phyloP scores from a whole-genome alignment of 2,329 filamentous ascomycete genomes.

The Paraphoma chrysanthemicola region DNA sequence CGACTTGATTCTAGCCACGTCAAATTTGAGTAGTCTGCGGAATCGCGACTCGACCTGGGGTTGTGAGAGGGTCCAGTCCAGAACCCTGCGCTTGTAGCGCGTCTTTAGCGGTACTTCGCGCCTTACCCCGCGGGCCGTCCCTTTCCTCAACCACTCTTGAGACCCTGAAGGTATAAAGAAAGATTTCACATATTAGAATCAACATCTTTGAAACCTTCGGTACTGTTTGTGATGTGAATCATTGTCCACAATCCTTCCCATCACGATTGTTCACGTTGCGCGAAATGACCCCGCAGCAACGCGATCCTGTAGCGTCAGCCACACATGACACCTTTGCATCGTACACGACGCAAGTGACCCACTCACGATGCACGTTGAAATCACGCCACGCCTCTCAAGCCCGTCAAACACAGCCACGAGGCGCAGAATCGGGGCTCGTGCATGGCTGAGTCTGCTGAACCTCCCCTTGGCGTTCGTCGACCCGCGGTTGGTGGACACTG shows the following conservation, averaged over 20 bases:
- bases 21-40: no score
- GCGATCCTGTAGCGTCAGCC: conserved; percentile 7
- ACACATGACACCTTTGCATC: conserved; percentile 11
- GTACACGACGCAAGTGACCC: conserved; percentile 20
- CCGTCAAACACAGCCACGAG: conserved; percentile 28
- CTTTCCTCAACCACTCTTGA: background rate
- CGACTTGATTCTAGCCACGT: no score
- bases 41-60: no score
- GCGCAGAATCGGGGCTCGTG: conserved; percentile 17
- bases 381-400: conserved; percentile 21
- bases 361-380: conserved; percentile 22
- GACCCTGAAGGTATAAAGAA: background rate
- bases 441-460: conserved; percentile 15
- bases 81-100: background rate
- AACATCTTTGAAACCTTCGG: background rate
- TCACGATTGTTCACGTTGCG: background rate
- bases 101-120: background rate
- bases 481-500: background rate
- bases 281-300: conserved; percentile 3
- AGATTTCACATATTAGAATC: no score
- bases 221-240: background rate
- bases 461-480: conserved; percentile 9
- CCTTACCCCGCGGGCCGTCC: background rate
- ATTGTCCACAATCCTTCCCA: background rate
- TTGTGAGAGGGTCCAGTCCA: no score